A percentile compares a stretch with the other conserved stretches of the same genome.
Conservation (phyloP, 2,329 filamentous ascomycete genomes). For the Aspergillus neoniger region DNA sequence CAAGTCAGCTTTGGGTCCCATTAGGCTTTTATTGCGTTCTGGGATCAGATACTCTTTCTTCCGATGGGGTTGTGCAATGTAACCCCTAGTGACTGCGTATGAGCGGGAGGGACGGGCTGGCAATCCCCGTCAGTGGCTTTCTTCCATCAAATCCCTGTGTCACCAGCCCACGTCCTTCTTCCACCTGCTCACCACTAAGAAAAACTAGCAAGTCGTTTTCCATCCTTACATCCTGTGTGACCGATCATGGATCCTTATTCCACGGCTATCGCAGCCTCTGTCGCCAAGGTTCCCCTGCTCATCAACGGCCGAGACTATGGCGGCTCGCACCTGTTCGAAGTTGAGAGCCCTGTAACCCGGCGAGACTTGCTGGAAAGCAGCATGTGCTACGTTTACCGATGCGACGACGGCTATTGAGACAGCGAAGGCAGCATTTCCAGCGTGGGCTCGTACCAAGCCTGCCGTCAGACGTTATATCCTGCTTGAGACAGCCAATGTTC, state of each 20-base stretch:
- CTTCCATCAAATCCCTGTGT: not conserved
- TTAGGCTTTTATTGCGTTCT: not conserved
- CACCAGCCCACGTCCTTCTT: not conserved
- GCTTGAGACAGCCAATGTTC: conserved; percentile 66
- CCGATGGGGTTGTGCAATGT: too few relatives aligned
- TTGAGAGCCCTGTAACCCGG: not conserved
- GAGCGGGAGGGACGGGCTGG: too few relatives aligned
- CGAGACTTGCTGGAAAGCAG: not conserved
- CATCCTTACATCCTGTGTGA: not conserved
- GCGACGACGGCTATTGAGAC: not conserved
- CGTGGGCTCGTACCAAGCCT: conserved; percentile 66
- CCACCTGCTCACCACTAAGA: not conserved
- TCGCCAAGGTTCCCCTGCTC: not conserved
- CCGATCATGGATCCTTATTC: not conserved
- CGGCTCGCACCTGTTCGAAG: not conserved
- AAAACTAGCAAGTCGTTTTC: not conserved
- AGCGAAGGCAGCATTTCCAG: conserved; percentile 59
- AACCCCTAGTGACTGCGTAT: too few relatives aligned
- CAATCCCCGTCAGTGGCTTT: not conserved
- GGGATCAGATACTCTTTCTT: too few relatives aligned
- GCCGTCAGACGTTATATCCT: conserved; percentile 68
- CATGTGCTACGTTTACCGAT: not conserved
- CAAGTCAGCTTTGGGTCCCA: not conserved
- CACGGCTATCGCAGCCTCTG: not conserved
- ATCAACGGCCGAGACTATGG: not conserved